Base-by-base conservation (phyloP, 805 yeast species). In the Maudiozyma bulderi region DNA sequence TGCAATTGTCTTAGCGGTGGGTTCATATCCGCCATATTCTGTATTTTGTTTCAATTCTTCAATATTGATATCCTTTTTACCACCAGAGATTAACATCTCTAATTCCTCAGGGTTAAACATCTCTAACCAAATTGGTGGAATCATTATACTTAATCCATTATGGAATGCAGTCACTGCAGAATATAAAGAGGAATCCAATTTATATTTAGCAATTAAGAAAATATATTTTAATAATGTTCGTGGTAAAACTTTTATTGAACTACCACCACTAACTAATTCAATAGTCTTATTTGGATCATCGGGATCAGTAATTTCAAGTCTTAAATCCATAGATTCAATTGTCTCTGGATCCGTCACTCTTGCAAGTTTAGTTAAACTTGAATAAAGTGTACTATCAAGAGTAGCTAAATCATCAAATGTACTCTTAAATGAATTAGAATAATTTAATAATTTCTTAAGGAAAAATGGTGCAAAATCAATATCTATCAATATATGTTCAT, bases 401-500 rank as follows among this genome's bases (percentile, higher is more conserved):
- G 79, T 76, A 43, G 75, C 76, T 54, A 91, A 70, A 58, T 91
- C 98, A 62, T 89, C 91, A 57, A 90, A 81, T 0, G 90, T 78
- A 0, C 68, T 57, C 8, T 57, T 57, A 39, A 68, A 57, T 26
- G 55, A 47, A 13, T 60, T 53, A 7, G 59, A 54, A 11, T 73
- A 64, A 43, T 68, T 70, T 45, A 76, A 70, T 82, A 91, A 79
- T 60, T 85, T 80, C 64, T 75, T 80, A 41, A 93, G 64, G 58
- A 91, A 91, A 54, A 88, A 87, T 2, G 91, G 86, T 0, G 97
- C 89, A 73, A 91, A 90, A 14, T 81, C 76, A 28, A 86, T 77
- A 64, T 90, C 95, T 7, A 91, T 78, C 53, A 91, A 70, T 3
- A 89, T 82, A 47, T 81, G 81, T 48, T 87, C 95, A 61, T 86